Conservation (phyloP, 371 early-diverging fungal species). For the Basidiobolus meristosporus region DNA sequence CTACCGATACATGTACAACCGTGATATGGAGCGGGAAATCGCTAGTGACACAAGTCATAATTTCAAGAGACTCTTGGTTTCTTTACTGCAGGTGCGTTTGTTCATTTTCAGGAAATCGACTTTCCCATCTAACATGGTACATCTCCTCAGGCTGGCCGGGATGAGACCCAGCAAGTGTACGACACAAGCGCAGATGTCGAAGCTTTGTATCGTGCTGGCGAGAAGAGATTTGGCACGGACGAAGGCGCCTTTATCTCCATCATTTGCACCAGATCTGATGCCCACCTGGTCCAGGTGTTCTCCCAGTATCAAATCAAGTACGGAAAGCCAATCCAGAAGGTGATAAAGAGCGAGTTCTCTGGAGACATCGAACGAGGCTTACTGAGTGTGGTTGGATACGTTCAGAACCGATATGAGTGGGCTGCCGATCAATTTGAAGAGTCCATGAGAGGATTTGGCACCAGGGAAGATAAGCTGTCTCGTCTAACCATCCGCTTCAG, state of each 20-base stretch:
- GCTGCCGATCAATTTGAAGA: constrained; percentile 22
- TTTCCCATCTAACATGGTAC: too few relatives aligned
- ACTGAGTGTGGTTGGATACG: constrained; percentile 11
- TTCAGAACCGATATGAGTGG: constrained; percentile 10
- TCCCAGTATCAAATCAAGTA: constrained; percentile 13
- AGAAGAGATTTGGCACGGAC: constrained; percentile 21
- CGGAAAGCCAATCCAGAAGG: constrained; percentile 15
- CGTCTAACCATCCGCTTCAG: constrained; percentile 19
- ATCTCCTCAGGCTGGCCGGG: too few relatives aligned
- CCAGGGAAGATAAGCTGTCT: constrained; percentile 17
- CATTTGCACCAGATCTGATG: constrained; percentile 10
- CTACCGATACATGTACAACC: background rate
- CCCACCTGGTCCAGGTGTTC: constrained; percentile 18
- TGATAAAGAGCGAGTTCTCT: constrained; percentile 22
- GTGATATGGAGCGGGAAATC: background rate
- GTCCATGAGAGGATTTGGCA: constrained; percentile 24
- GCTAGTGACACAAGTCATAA: background rate
- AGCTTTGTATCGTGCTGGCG: constrained; percentile 23
- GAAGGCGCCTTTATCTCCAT: constrained; percentile 10
- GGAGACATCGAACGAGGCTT: constrained; percentile 20
- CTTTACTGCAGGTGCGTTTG: background rate
- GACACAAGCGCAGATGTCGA: constrained; percentile 13
- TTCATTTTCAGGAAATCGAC: too few relatives aligned
- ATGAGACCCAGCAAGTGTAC: too few relatives aligned
- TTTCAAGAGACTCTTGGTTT: background rate